phyloP scores from a whole-genome alignment of 371 early-diverging fungal genomes.

The Mucor saturninus region DNA sequence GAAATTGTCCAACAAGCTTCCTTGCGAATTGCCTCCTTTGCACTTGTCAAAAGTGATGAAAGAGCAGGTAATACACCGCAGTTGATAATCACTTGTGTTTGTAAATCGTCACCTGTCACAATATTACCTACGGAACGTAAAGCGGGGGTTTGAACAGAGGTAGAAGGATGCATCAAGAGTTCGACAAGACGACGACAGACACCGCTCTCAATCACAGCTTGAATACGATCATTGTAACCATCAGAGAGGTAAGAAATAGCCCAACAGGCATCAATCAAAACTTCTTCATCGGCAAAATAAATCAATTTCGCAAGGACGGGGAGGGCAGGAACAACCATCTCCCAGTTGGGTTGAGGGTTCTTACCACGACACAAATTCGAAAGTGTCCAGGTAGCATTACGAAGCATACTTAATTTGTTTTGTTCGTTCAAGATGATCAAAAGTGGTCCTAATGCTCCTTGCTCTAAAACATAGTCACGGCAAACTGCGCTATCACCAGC shows the following conservation, averaged over 20 bases:
- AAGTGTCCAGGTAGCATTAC: slow-evolving; percentile 99
- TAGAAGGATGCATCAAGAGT: slow-evolving; percentile 85
- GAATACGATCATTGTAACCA: slow-evolving; percentile 93
- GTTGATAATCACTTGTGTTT: slow-evolving; percentile 96
- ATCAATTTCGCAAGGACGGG: slow-evolving; percentile 90
- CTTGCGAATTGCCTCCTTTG: slow-evolving; percentile 96
- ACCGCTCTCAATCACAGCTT: slow-evolving; percentile 96
- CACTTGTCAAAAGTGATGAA: slow-evolving; percentile 78
- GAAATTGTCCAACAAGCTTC: slow-evolving; percentile 99
- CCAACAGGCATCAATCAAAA: slow-evolving; percentile 99
- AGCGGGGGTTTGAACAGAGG: slow-evolving; percentile 96
- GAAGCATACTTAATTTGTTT: slow-evolving; percentile 91
- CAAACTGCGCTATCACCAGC: slow-evolving; percentile 98
- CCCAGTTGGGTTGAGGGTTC: slow-evolving; percentile 95
- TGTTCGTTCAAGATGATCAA: slow-evolving; percentile 84
- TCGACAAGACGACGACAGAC: slow-evolving; percentile 94
- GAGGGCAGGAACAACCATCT: slow-evolving; percentile 79
- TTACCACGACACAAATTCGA: slow-evolving; percentile 99
- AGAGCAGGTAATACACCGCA: slow-evolving; percentile 88
- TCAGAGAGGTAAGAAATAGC: slow-evolving; percentile 99
- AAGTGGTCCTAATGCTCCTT: slow-evolving; percentile 86
- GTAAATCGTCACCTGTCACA: slow-evolving; percentile 97
- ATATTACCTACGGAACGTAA: slow-evolving; percentile 99
- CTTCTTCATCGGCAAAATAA: slow-evolving; percentile 91
- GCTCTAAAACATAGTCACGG: slow-evolving; percentile 92